Percentiles rank a stretch among this genome's conserved stretches.
phyloP scores from a whole-genome alignment of 805 yeast species.

The Spathaspora sp. region DNA sequence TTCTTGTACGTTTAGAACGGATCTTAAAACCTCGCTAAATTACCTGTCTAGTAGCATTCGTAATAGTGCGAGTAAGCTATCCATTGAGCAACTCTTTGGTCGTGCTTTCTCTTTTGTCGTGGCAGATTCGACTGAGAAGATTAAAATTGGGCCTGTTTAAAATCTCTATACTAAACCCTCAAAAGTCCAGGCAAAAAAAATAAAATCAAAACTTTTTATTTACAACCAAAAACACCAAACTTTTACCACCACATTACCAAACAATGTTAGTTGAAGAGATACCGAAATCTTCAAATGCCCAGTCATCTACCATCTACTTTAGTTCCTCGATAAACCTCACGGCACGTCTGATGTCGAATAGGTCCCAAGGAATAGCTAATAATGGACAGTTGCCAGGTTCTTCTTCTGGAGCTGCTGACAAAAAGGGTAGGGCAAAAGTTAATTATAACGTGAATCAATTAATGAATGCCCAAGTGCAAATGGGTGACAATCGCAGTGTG shows the following conservation, averaged over 20 bases:
- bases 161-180: background rate
- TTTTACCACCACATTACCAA: background rate
- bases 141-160: no score
- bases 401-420: conserved; percentile 14
- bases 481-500: conserved; percentile 22
- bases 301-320: conserved; percentile 36
- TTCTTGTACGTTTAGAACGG: no score
- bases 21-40: no score
- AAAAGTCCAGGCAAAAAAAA: background rate
- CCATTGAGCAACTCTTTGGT: no score
- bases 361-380: conserved; percentile 10
- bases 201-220: background rate
- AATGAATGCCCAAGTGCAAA: conserved; percentile 42
- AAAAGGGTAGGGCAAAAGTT: conserved; percentile 38
- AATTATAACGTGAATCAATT: conserved; percentile 41
- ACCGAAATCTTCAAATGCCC: conserved; percentile 29
- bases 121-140: no score
- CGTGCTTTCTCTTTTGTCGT: no score
- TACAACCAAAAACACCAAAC: background rate
- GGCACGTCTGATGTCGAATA: conserved; percentile 29
- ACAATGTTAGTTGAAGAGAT: conserved; percentile 42
- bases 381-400: conserved; percentile 10
- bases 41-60: no score
- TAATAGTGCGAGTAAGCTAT: no score
- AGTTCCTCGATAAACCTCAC: conserved; percentile 38